Conservation (phyloP, 192 early-diverging fungal species). For the Linnemannia elongata region DNA sequence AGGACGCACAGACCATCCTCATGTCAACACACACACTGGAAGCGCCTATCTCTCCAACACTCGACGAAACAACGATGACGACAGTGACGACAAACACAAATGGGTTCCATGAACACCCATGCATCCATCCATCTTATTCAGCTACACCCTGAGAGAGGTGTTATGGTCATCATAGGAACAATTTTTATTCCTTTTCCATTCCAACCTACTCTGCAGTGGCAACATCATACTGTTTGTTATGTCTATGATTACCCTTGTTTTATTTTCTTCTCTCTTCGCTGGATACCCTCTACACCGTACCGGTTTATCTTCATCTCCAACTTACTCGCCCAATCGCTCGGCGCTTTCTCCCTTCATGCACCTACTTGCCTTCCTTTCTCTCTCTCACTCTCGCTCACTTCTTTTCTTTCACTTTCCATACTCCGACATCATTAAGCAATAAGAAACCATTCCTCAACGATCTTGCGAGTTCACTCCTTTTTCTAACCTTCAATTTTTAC, state of each 20-base stretch:
- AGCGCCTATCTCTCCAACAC: background rate
- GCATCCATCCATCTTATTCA: background rate
- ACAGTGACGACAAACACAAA: background rate
- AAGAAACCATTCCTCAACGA: background rate
- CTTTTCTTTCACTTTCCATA: background rate
- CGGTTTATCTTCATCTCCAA: too few relatives aligned
- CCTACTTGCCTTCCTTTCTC: background rate
- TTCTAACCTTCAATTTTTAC: background rate
- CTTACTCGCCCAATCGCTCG: background rate
- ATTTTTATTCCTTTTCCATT: too few relatives aligned
- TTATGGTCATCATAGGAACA: too few relatives aligned
- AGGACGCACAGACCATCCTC: background rate
- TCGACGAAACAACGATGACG: constrained; percentile 1
- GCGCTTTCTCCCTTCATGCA: background rate
- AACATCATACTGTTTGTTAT: too few relatives aligned
- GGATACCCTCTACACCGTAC: background rate
- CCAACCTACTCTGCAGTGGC: too few relatives aligned
- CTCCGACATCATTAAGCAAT: background rate
- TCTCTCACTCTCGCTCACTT: background rate
- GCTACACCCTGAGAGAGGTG: background rate
- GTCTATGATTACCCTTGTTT: background rate
- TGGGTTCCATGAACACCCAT: background rate
- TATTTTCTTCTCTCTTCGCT: background rate
- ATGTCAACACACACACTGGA: background rate
- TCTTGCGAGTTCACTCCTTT: background rate